Conservation (phyloP, 495 filamentous ascomycete species). For the Penicillium coprophilum region DNA sequence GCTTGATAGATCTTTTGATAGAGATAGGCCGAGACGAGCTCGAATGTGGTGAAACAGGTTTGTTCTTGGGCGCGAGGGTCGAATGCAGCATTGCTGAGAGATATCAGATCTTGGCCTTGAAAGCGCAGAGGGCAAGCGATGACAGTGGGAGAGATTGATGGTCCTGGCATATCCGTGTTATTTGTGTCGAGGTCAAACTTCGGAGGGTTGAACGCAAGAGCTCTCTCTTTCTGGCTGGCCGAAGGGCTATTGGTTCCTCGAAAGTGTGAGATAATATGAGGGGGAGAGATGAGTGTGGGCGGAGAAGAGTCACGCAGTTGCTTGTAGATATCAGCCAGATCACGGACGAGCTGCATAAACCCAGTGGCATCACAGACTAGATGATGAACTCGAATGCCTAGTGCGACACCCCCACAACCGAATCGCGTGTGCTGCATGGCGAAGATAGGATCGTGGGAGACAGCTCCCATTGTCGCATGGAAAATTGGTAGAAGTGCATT, state of each 20-base stretch:
- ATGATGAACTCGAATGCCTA: constrained; percentile 12
- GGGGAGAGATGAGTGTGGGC: constrained; percentile 2
- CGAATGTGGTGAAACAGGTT: neutral
- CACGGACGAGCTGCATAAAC: constrained; percentile 1
- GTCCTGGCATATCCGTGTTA: too few relatives aligned
- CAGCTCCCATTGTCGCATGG: neutral
- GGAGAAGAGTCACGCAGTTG: neutral
- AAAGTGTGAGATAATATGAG: constrained; percentile 6
- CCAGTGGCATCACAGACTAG: constrained; percentile 11
- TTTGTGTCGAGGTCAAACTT: neutral
- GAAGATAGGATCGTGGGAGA: constrained; percentile 4
- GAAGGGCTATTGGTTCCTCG: neutral
- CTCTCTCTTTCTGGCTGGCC: neutral
- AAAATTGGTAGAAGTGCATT: constrained; percentile 2
- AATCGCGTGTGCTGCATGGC: constrained; percentile 13
- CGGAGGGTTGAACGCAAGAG: neutral
- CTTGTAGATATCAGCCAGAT: constrained; percentile 9
- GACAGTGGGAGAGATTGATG: neutral
- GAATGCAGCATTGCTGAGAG: neutral
- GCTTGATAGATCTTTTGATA: constrained; percentile 1
- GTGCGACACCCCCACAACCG: constrained; percentile 11
- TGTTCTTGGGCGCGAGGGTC: neutral
- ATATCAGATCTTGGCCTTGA: neutral
- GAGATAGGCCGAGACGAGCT: constrained; percentile 3
- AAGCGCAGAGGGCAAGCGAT: neutral